Evolutionary conservation across 768 basidiomycete species (phyloP).

Genomic region (Leucocoprinus birnbaumii): DNA sequence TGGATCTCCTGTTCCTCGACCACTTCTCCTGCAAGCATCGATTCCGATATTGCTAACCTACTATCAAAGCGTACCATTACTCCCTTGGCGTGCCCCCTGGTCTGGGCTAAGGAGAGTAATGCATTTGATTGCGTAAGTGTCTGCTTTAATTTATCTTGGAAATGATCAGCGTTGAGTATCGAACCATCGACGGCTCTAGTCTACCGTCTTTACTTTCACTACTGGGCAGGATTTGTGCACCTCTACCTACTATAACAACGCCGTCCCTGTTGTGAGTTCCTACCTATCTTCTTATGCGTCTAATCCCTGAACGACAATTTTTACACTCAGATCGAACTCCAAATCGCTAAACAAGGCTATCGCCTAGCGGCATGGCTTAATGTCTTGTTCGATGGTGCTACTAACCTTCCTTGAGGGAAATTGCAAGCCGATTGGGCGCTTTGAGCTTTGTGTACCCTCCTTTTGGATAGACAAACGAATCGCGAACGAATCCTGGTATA

Average conservation of each 20-base stretch:
- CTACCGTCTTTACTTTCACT: constrained; percentile 39
- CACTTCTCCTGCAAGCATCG: constrained; percentile 25
- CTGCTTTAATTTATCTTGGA: not conserved
- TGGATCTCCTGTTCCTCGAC: constrained; percentile 41
- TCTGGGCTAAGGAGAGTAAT: constrained; percentile 46
- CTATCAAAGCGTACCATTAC: constrained; percentile 28
- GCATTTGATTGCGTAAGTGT: constrained; percentile 38
- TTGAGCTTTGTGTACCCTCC: too few relatives aligned
- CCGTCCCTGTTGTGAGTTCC: constrained; percentile 31
- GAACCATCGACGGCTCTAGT: constrained; percentile 20
- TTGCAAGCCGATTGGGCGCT: not conserved
- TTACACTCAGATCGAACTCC: constrained; percentile 34
- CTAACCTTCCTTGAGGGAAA: constrained; percentile 29
- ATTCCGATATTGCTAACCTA: constrained; percentile 29
- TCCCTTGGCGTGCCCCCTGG: constrained; percentile 42
- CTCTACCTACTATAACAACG: constrained; percentile 31
- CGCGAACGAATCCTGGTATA: too few relatives aligned
- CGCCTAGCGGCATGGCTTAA: constrained; percentile 51
- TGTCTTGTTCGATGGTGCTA: constrained; percentile 40
- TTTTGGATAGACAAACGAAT: too few relatives aligned
- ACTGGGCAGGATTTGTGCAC: constrained; percentile 43
- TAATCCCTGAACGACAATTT: constrained; percentile 4
- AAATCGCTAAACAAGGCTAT: constrained; percentile 45
- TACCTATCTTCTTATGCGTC: not conserved
- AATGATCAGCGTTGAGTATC: not conserved